phyloP scores from a whole-genome alignment of 768 basidiomycete species.

The Sarcodon aspratus region DNA sequence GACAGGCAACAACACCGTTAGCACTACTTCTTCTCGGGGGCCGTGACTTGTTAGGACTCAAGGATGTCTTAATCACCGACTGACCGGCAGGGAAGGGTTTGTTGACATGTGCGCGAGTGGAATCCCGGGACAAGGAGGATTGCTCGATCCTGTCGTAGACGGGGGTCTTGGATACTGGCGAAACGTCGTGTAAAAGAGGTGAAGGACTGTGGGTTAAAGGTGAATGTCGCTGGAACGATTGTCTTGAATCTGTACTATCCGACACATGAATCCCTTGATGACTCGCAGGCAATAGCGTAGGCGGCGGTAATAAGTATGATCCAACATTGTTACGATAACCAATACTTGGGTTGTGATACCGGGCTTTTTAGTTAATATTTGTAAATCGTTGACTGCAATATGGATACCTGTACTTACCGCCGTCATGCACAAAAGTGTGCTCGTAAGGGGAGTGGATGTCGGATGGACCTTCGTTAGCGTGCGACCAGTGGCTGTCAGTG shows the following conservation, averaged over 20 bases:
- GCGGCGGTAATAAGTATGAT: background rate
- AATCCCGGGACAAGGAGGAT: background rate
- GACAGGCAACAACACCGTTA: slow-evolving; percentile 71
- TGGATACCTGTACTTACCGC: slow-evolving; percentile 25
- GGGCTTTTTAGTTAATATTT: slow-evolving; percentile 49
- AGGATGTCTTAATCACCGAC: background rate
- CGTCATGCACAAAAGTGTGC: slow-evolving; percentile 28
- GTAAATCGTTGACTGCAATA: slow-evolving; percentile 15
- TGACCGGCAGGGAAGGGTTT: background rate
- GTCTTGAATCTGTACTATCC: slow-evolving; percentile 1
- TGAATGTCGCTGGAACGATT: background rate
- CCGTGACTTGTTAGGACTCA: background rate
- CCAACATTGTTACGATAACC: background rate
- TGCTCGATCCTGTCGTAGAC: background rate
- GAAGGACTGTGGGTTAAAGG: background rate
- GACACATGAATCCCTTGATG: background rate
- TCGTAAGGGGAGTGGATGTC: slow-evolving; percentile 60
- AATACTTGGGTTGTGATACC: slow-evolving; percentile 29
- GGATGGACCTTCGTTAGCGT: slow-evolving; percentile 68
- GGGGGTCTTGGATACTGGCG: background rate
- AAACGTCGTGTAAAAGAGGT: slow-evolving; percentile 6
- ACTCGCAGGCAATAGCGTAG: background rate
- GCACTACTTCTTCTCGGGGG: slow-evolving; percentile 42
- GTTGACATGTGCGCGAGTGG: background rate
- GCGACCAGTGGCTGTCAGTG: slow-evolving; percentile 35